Evolutionary conservation across 2,329 filamentous ascomycete genomes (phyloP).

Genomic region (Daldinia sp.): DNA sequence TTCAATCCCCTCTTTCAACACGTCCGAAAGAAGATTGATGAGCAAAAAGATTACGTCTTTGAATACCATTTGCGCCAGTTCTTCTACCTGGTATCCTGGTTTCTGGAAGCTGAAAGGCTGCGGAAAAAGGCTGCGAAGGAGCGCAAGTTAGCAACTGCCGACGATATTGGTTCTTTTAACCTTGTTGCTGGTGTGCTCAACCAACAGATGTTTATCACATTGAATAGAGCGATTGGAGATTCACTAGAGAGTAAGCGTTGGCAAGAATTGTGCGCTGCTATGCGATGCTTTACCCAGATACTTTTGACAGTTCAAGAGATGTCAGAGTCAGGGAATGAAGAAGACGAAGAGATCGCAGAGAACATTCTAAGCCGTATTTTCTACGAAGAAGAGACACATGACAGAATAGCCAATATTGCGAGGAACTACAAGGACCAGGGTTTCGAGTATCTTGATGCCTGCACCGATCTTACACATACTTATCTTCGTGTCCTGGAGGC

Average conservation of each 20-base stretch:
- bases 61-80: conserved; percentile 83
- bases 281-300: conserved; percentile 96
- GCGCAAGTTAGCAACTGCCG: conserved; percentile 51
- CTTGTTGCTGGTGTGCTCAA: conserved; percentile 89
- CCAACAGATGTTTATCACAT: conserved; percentile 90
- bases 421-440: conserved; percentile 92
- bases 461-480: conserved; percentile 89
- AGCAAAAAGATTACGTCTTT: conserved; percentile 83
- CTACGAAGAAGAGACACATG: conserved; percentile 95
- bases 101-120: conserved; percentile 82
- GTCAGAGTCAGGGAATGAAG: conserved; percentile 81
- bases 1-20: conserved; percentile 93
- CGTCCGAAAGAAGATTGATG: conserved; percentile 86
- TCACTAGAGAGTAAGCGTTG: conserved; percentile 85
- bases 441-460: conserved; percentile 90
- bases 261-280: conserved; percentile 84
- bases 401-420: conserved; percentile 81
- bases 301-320: conserved; percentile 92
- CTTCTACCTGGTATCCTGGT: conserved; percentile 94
- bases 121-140: conserved; percentile 67
- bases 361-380: conserved; percentile 98
- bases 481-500: conserved; percentile 91
- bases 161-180: conserved; percentile 78
- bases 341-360: conserved; percentile 97
- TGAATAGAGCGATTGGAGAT: conserved; percentile 83